Base-by-base conservation (phyloP, 352 stramenopile species). In the Aphanomyces astaci region DNA sequence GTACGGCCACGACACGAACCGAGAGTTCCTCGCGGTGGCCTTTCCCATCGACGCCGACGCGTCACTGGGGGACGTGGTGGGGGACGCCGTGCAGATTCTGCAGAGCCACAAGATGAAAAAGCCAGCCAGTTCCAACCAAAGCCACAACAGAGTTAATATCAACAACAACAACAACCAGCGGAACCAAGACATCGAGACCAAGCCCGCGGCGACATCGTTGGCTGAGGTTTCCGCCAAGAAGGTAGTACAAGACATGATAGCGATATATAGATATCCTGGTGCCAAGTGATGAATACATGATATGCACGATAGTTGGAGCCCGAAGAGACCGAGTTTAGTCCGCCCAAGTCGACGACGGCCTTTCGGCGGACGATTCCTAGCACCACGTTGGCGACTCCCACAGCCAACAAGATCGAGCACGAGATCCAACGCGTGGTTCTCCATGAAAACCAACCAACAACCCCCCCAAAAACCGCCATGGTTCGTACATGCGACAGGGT, bases 1-100 rank as follows among this genome's bases (percentile, higher is more conserved):
- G 46, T 84, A 89, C 60, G 81, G 81, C 17, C 75, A 86, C 19
- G 66, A 75, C 11, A 90, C 77, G 13, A 88, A 87, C 51, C 68
- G 71, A 1, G 49, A 82, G 5, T 88, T 84, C 48, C 39, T 56
- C 27, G 63, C 33, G n/a, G 66, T 86, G 9, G 72, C 77, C 30
- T 77, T 87, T 60, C 72, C 67, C 51, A 46, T 92, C 25, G 73
- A 87, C 25, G 80, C 80, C 13, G 71, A 71, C 10, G 75, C 74
- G 63, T 40, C 62, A 1, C 65, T 77, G 0, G 53, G 72, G 2
- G 63, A 75, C 39, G 64, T 89, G 2, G 62, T 33, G 19, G 48
- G 39, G 28, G 62, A 68, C n/a, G 62, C 62, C 62, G 30, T 52
- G 17, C 39, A 68, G n/a, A 68, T 68, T 28, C 51, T 68, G 11